Evolutionary conservation across 768 basidiomycete species (phyloP).

Genomic region (Rhizopogon sp.): DNA sequence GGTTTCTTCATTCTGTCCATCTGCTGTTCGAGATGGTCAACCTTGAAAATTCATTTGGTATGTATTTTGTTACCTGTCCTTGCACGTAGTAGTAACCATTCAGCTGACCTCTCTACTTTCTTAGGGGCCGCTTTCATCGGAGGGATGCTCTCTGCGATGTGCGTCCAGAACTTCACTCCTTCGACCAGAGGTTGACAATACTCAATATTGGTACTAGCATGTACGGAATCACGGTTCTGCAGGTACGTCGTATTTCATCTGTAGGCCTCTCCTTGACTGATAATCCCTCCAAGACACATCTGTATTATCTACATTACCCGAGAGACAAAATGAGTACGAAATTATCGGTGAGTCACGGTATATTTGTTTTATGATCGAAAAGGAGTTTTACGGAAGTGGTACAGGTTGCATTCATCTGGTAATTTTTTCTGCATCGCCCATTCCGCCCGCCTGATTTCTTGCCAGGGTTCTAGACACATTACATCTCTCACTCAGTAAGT

Average conservation of each 20-base stretch:
- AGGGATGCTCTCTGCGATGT: slow-evolving; percentile 1
- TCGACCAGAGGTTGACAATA: not conserved
- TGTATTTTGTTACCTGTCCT: too few species aligned
- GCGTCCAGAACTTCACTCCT: not conserved
- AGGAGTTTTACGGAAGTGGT: not conserved
- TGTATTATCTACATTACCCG: slow-evolving; percentile 19
- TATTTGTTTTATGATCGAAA: not conserved
- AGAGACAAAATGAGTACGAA: slow-evolving; percentile 7
- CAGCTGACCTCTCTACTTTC: too few species aligned
- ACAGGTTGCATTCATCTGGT: slow-evolving; percentile 7
- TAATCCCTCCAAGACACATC: slow-evolving; percentile 12
- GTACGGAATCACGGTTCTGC: slow-evolving; percentile 18
- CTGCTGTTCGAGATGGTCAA: too few species aligned
- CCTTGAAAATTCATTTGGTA: too few species aligned
- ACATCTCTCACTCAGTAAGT: slow-evolving; percentile 7
- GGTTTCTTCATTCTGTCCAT: too few species aligned
- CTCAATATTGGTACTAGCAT: slow-evolving; percentile 9
- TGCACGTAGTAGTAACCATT: too few species aligned
- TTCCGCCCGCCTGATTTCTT: not conserved
- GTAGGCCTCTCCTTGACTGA: not conserved
- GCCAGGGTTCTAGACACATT: slow-evolving; percentile 5
- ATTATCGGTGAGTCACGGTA: slow-evolving; percentile 6
- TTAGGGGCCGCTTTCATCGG: too few species aligned
- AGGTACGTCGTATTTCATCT: slow-evolving; percentile 3
- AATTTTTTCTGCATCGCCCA: not conserved